Evolutionary conservation across 1,139 yeast genomes (phyloP).

Genomic region (Blastobotrys illinoisensis): DNA sequence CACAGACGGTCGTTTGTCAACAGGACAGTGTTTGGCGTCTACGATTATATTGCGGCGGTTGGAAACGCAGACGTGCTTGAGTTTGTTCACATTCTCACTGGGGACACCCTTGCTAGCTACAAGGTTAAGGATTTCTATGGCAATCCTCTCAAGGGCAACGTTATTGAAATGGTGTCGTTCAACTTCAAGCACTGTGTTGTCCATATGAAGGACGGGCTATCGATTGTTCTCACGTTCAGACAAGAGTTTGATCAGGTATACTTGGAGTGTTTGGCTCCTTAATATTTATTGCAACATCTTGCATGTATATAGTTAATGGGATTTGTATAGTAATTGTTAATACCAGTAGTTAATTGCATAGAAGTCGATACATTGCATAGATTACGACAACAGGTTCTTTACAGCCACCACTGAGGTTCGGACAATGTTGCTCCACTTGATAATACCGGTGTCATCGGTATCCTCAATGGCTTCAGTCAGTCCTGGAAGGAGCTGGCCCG

Average conservation of each 20-base stretch:
- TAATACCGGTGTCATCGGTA: constrained; percentile 45
- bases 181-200: not conserved
- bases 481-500: constrained; percentile 78
- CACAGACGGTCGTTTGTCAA: not conserved
- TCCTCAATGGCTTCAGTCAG: constrained; percentile 77
- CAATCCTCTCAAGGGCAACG: not conserved
- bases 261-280: not conserved
- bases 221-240: not conserved
- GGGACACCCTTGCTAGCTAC: not conserved
- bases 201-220: not conserved
- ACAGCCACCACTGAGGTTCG: constrained; percentile 25
- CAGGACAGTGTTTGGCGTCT: not conserved
- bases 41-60: not conserved
- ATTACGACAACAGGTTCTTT: constrained; percentile 26
- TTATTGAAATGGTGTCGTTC: not conserved
- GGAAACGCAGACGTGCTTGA: not conserved
- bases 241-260: not conserved
- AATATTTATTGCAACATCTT: not conserved
- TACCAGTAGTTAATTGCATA: too few relatives aligned
- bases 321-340: not conserved
- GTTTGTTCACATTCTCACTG: not conserved
- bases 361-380: not conserved
- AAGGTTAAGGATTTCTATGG: not conserved
- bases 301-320: not conserved
- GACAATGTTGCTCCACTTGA: constrained; percentile 53